Base-by-base conservation (phyloP, 345 rosid species). In the Aurinia saxatilis region DNA sequence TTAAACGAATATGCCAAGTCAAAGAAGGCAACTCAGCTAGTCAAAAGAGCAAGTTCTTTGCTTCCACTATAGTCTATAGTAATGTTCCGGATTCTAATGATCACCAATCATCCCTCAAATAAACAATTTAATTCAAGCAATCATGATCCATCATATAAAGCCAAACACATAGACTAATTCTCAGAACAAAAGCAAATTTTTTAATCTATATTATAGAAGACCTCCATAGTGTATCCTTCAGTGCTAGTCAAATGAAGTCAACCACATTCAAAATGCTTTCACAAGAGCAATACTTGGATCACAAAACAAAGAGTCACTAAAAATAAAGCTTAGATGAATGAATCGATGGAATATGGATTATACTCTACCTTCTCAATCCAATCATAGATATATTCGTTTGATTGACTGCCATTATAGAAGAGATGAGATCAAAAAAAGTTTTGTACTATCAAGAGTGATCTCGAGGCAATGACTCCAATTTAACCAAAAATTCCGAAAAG, bases 261-360 rank as follows among this genome's bases (percentile, higher is more conserved):
- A n/a, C n/a, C n/a, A n/a, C n/a, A n/a, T n/a, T n/a, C n/a, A n/a
- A n/a, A n/a, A n/a, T n/a, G n/a, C n/a, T n/a, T n/a, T n/a, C n/a
- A n/a, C n/a, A n/a, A n/a, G n/a, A n/a, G n/a, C n/a, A n/a, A n/a
- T n/a, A n/a, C 25, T 36, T n/a, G n/a, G n/a, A n/a, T 14, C 25
- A 60, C 5, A 60, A 13, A 70, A 70, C 68, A 40, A 12, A 36
- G 14, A 61, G 68, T 50, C 25, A 15, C 49, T 44, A n/a, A 8
- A 5, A 45, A 23, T 14, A 3, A 48, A 57, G 50, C 57, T n/a
- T n/a, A 48, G 6, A 57, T 48, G 23, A 48, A 48, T 48, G 57
- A 27, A 46, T 17, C 31, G 46, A 57, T 27, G 39, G 30, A 8
- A 58, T 33, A 9, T 17, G 27, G 49, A 67, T 50, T 46, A 67